A percentile compares a stretch with the other conserved stretches of the same genome.
These are phyloP conservation scores for Physcomitrellopsis africana DNA, from an alignment of 225 moss, liverwort and hornwort species.

Conservation along the genomic window DNA sequence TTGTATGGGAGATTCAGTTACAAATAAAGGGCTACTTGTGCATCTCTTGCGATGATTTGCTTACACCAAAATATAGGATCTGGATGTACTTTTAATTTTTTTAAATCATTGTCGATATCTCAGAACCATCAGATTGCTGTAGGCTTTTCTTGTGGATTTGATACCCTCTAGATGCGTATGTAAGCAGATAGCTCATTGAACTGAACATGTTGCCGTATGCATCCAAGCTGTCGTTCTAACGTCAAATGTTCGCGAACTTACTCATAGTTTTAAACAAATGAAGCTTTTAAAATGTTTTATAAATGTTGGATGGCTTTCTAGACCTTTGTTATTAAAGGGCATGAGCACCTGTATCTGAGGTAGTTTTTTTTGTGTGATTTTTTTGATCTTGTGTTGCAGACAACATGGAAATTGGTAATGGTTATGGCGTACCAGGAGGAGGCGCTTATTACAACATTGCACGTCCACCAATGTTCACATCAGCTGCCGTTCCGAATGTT, in stretches of 20 bases:
- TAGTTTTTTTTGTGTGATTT: conserved; percentile 28
- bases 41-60: conserved; percentile 41
- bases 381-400: conserved; percentile 55
- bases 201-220: conserved; percentile 27
- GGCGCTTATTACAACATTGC: conserved; percentile 75
- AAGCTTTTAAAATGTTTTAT: not conserved
- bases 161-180: conserved; percentile 29
- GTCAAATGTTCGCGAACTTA: conserved; percentile 29
- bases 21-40: conserved; percentile 47
- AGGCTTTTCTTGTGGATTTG: conserved; percentile 39
- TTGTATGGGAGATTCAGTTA: conserved; percentile 69
- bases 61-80: conserved; percentile 39
- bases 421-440: conserved; percentile 94
- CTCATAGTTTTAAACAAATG: not conserved
- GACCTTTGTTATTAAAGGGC: conserved; percentile 11
- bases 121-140: conserved; percentile 32
- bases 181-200: conserved; percentile 32
- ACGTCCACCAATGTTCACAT: conserved; percentile 82
- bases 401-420: conserved; percentile 91
- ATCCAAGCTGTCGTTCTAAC: conserved; percentile 34
- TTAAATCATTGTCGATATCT: conserved; percentile 24
- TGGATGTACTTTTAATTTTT: conserved; percentile 14
- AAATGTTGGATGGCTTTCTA: conserved; percentile 15
- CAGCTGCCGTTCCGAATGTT: conserved; percentile 60
- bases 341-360: conserved; percentile 35